phyloP scores from a whole-genome alignment of 805 yeast species.

The Candida maris region DNA sequence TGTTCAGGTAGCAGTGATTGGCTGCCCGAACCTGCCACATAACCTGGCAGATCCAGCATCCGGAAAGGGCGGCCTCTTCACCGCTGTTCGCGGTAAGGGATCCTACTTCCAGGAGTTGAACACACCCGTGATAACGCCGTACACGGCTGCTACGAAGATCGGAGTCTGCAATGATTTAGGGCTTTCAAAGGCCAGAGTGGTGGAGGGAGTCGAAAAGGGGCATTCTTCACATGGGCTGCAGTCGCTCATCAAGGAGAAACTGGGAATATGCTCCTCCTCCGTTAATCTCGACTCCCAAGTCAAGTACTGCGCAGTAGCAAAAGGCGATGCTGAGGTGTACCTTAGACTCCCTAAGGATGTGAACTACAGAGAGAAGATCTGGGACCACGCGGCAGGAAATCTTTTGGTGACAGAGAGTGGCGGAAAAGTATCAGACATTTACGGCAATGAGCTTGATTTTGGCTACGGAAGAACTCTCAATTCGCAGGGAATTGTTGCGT shows the following conservation, averaged over 20 bases:
- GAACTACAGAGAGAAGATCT: slow-evolving; percentile 84
- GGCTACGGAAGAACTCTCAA: slow-evolving; percentile 78
- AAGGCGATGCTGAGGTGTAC: slow-evolving; percentile 91
- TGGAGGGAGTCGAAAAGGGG: slow-evolving; percentile 93
- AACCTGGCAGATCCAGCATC: slow-evolving; percentile 35
- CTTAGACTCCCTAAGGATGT: slow-evolving; percentile 78
- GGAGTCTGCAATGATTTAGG: slow-evolving; percentile 47
- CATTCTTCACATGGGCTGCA: slow-evolving; percentile 93
- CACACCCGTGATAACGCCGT: slow-evolving; percentile 36
- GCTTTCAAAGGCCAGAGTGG: slow-evolving; percentile 56
- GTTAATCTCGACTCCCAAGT: slow-evolving; percentile 93
- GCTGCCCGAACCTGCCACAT: slow-evolving; percentile 86
- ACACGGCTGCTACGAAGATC: slow-evolving; percentile 35
- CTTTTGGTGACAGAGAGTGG: slow-evolving; percentile 86
- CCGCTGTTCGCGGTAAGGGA: slow-evolving; percentile 67
- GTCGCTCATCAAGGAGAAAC: slow-evolving; percentile 58
- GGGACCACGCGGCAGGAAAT: slow-evolving; percentile 99
- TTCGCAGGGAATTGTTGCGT: slow-evolving; percentile 93
- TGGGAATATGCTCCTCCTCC: slow-evolving; percentile 55
- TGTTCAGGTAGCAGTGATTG: slow-evolving; percentile 88
- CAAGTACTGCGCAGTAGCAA: slow-evolving; percentile 85
- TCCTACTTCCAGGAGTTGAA: slow-evolving; percentile 51
- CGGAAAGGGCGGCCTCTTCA: slow-evolving; percentile 68
- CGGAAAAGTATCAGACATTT: slow-evolving; percentile 83
- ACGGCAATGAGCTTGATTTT: slow-evolving; percentile 72